Evolutionary conservation across 1,284 basidiomycete species (phyloP), one percentile per base, ranked within the genome.

Genomic region (Peniophora sp.): DNA sequence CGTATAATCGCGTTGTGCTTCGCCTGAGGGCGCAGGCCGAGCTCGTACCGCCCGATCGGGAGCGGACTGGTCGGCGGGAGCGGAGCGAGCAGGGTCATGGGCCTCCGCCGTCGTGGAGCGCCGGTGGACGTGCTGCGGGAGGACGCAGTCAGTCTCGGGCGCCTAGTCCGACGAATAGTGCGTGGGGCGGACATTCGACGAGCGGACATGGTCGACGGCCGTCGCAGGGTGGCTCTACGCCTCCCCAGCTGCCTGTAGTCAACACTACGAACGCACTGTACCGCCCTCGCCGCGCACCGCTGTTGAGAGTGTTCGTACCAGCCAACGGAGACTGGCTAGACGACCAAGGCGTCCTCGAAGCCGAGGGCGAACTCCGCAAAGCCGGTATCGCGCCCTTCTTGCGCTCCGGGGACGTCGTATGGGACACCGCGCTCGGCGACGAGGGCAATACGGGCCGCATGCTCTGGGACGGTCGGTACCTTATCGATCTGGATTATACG

Each of bases 261-360:
- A 74, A 71, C 84, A 0, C 27, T 32, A 32, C 27, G 27, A 32
- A 32, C 27, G 84, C 88, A 6, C 68, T 91, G 50, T 85, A 81
- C 69, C 71, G 78, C 17, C 61, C 75, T 11, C 75, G 81, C 6
- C 78, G 87, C 9, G 86, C 88, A 2, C 86, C 87, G 12, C 67
- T 90, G 24, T 60, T 91, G 54, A 72, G 85, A 18, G 85, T 88
- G 34, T 91, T 89, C 60, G 85, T 92, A 2, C 87, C 88, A 15
- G 87, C 83, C 6, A 87, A 88, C 47, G 87, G 88, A 3, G 81
- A 85, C 54, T 92, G 88, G 88, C 67, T 92, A 50, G 83, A 83
- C 14, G 88, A 91, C 62, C 72, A 76, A 56, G 84, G 84, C 55
- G 81, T 92, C 14, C 56, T 88, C 50, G 83, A 85, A 56, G 91